Evolutionary conservation across 129 eudicot genomes (phyloP), one percentile per base, ranked within the genome.

Genomic region (Saposhnikovia divaricata): DNA sequence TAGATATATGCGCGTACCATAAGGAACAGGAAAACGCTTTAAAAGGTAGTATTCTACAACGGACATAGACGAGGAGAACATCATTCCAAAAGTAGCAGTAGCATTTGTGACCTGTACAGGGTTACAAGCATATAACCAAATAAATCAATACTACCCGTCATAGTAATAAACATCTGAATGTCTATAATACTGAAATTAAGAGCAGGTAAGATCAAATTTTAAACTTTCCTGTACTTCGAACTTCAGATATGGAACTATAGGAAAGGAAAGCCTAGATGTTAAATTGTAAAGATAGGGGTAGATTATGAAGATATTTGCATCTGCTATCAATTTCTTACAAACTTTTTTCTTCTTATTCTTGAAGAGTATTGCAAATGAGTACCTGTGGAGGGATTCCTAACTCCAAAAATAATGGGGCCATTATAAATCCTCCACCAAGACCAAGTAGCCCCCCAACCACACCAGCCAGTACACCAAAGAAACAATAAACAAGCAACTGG

Each of bases 361-460:
- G 11, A 39, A 51, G 16, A 16, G 45, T 51, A 34, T 34, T 7
- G 39, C 31, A 28, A 16, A 37, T 15, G 42, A 59, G 46, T n/a
- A 87, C 98, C 88, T 92, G 97, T 78, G 98, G 97, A 81, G 98
- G 98, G 47, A 94, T 86, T 57, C 97, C 98, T 10, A 94, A 87
- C 87, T 94, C 98, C 88, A 94, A 81, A 84, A 94, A 92, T 55
- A 94, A 85, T 9, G 98, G 98, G 3, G 96, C 97, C 89, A 94
- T 84, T 65, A 94, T 94, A 79, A 91, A 91, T 77, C 98, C 98
- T 18, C 98, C 98, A 9, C 98, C 98, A 6, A 91, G 83, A 79
- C 98, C 98, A 78, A 94, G 92, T 78, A 94, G 89, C 4, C 98
- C 98, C 11, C 97, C 97, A 23, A 90, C 96, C 77, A 94, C 14